Percentiles rank a stretch among this genome's conserved stretches.
phyloP scores from a whole-genome alignment of 225 moss, liverwort and hornwort genomes.

The Anthoceros angustus region DNA sequence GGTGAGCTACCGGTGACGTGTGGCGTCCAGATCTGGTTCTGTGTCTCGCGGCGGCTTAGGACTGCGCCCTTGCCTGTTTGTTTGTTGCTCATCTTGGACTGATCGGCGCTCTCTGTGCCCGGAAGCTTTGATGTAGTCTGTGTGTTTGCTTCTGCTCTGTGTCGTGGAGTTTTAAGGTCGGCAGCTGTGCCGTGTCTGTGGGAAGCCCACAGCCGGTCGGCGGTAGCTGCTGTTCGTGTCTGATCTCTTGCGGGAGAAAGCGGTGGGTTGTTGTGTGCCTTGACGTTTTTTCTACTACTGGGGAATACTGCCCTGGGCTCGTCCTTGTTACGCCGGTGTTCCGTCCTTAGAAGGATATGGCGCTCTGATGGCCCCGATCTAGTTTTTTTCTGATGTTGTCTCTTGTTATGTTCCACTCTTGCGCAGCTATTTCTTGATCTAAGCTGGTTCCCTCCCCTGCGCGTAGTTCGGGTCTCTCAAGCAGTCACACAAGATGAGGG shows the following conservation, averaged over 20 bases:
- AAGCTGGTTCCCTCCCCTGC: neutral
- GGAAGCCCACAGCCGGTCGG: too few relatives aligned
- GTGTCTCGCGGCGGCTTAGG: neutral
- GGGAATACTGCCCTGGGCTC: too few relatives aligned
- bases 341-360: too few relatives aligned
- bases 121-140: neutral
- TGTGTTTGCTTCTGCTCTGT: neutral
- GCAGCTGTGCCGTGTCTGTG: neutral
- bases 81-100: neutral
- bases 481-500: neutral
- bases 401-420: too few relatives aligned
- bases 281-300: too few relatives aligned
- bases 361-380: too few relatives aligned
- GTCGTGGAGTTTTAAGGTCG: neutral
- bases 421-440: too few relatives aligned
- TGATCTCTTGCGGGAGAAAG: too few relatives aligned
- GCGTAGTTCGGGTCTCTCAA: neutral
- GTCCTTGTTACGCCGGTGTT: too few relatives aligned
- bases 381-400: too few relatives aligned
- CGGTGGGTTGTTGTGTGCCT: too few relatives aligned
- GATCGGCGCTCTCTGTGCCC: neutral
- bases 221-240: too few relatives aligned
- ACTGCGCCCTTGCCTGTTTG: neutral
- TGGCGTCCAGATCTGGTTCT: neutral
- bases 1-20: neutral